Conservation (phyloP, 306 rosid genomes). For the Myrica gale region DNA sequence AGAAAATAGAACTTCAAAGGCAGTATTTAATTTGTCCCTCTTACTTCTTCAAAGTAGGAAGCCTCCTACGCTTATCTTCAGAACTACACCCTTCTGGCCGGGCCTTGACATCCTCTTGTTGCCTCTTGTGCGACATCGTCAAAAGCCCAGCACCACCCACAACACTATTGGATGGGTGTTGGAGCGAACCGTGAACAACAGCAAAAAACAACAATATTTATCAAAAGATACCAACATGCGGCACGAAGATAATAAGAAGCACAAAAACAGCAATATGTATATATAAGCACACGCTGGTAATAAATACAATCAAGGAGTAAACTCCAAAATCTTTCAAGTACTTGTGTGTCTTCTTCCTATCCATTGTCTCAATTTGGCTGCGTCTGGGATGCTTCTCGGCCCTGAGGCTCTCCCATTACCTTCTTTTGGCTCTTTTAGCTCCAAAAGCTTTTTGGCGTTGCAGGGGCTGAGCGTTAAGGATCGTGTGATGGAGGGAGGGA, state of each 20-base stretch:
- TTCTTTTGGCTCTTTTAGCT: background rate
- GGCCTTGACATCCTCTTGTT: constrained; percentile 42
- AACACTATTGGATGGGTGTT: constrained; percentile 1
- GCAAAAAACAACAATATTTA: constrained; percentile 6
- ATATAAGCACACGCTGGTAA: background rate
- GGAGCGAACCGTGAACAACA: constrained; percentile 16
- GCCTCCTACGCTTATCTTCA: constrained; percentile 50
- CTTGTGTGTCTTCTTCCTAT: constrained; percentile 8
- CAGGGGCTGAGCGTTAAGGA: background rate
- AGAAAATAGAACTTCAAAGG: background rate
- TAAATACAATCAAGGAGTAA: constrained; percentile 13
- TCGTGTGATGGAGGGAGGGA: background rate
- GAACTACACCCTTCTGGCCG: constrained; percentile 38
- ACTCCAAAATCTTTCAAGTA: constrained; percentile 14
- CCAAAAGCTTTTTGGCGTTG: background rate
- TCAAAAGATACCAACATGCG: constrained; percentile 27
- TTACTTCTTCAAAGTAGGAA: constrained; percentile 35
- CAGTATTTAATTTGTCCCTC: background rate
- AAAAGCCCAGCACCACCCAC: constrained; percentile 22
- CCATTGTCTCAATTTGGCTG: constrained; percentile 26
- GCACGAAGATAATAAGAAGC: constrained; percentile 13
- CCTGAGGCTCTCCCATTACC: constrained; percentile 16
- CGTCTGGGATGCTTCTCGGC: constrained; percentile 36
- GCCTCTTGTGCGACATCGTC: constrained; percentile 61
- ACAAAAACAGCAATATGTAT: background rate